phyloP scores from a whole-genome alignment of 1,139 yeast species.

The Eremothecium sinecaudum region DNA sequence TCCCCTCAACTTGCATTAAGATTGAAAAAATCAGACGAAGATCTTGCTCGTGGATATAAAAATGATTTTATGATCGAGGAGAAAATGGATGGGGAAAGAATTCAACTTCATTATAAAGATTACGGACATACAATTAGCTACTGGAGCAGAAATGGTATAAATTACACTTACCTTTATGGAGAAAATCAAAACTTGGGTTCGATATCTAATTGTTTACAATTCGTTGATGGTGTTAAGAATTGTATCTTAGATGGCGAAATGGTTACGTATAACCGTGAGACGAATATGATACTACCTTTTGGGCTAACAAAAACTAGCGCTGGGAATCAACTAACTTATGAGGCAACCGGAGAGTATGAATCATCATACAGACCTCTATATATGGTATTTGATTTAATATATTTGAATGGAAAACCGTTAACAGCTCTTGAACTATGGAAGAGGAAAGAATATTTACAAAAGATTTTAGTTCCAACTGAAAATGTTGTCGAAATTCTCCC shows the following conservation, averaged over 20 bases:
- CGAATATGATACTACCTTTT: slow-evolving; percentile 59
- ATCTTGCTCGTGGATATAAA: slow-evolving; percentile 39
- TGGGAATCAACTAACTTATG: slow-evolving; percentile 34
- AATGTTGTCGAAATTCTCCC: slow-evolving; percentile 51
- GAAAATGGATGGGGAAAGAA: slow-evolving; percentile 89
- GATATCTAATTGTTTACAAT: slow-evolving; percentile 45
- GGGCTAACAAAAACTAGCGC: slow-evolving; percentile 73
- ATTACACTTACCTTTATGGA: slow-evolving; percentile 71
- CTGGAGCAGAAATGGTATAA: slow-evolving; percentile 61
- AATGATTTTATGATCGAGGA: slow-evolving; percentile 69
- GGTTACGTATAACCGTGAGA: slow-evolving; percentile 71
- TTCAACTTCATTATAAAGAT: slow-evolving; percentile 52
- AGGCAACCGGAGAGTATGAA: slow-evolving; percentile 28
- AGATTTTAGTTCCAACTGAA: slow-evolving; percentile 39
- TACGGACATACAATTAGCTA: slow-evolving; percentile 43
- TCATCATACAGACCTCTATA: slow-evolving; percentile 46
- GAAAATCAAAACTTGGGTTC: slow-evolving; percentile 44
- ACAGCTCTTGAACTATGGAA: slow-evolving; percentile 45
- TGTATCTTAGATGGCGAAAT: slow-evolving; percentile 82
- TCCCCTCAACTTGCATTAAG: slow-evolving; percentile 63
- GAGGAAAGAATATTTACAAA: slow-evolving; percentile 45
- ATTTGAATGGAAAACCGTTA: slow-evolving; percentile 55
- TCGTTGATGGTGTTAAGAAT: slow-evolving; percentile 38
- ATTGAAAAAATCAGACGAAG: slow-evolving; percentile 40
- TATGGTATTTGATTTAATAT: slow-evolving; percentile 63